Percentiles rank a stretch among this genome's conserved stretches.
Evolutionary conservation across 208 protist genomes (phyloP).

Genomic region (Strigomonas culicis): DNA sequence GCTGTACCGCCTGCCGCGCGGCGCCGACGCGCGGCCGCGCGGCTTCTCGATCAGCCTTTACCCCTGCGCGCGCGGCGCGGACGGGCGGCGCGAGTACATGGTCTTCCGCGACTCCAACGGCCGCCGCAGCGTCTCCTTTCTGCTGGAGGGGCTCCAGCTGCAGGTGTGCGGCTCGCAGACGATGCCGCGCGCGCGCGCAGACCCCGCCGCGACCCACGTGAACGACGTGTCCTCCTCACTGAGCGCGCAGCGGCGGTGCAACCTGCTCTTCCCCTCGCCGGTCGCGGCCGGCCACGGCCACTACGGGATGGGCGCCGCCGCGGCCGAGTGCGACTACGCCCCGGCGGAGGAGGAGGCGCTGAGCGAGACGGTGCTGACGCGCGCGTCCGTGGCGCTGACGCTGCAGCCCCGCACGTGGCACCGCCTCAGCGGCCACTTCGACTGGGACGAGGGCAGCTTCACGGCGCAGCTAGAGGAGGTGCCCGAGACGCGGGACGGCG

Average conservation of each 20-base stretch:
- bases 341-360: no score
- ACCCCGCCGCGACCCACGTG: background rate
- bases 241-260: background rate
- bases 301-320: no score
- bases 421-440: constrained; percentile 10
- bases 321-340: no score
- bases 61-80: constrained; percentile 13
- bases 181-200: background rate
- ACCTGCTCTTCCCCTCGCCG: constrained; percentile 12
- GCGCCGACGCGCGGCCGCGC: background rate
- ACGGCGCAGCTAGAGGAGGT: constrained; percentile 13
- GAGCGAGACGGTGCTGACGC: background rate
- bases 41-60: constrained; percentile 25
- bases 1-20: constrained; percentile 20
- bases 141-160: constrained; percentile 17
- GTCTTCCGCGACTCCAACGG: constrained; percentile 22
- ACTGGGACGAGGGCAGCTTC: constrained; percentile 22
- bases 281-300: background rate
- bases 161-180: constrained; percentile 10
- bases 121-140: constrained; percentile 21
- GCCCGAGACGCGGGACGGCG: background rate
- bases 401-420: constrained; percentile 17
- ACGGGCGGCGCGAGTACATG: constrained; percentile 1
- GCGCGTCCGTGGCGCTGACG: background rate
- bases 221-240: background rate